Evolutionary conservation across 306 rosid genomes (phyloP).

Genomic region (Dalbergia cultrata): DNA sequence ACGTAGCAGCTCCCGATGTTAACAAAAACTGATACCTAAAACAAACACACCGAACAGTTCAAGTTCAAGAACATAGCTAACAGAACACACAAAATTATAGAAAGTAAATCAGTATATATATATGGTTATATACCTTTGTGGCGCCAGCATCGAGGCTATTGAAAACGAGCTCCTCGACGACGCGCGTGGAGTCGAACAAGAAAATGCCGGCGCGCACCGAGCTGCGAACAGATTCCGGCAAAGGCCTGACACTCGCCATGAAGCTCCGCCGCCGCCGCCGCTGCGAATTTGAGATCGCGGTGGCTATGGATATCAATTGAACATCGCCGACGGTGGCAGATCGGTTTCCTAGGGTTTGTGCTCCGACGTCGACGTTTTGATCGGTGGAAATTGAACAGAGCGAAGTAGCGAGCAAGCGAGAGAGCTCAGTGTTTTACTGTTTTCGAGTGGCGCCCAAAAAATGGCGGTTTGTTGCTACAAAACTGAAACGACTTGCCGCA

Average conservation of each 20-base stretch:
- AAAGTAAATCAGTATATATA: background rate
- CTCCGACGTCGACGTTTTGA: conserved; percentile 42
- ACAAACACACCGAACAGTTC: conserved; percentile 32
- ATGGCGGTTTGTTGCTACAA: conserved; percentile 44
- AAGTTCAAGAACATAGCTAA: conserved; percentile 8
- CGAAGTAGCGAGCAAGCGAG: background rate
- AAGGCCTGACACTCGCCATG: conserved; percentile 66
- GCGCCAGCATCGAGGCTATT: conserved; percentile 84
- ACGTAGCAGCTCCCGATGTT: conserved; percentile 65
- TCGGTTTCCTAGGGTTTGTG: conserved; percentile 39
- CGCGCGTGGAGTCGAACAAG: conserved; percentile 69
- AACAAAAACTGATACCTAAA: conserved; percentile 76
- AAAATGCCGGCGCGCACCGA: conserved; percentile 76
- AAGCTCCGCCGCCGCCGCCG: conserved; percentile 24
- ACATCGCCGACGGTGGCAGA: background rate
- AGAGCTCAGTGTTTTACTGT: background rate
- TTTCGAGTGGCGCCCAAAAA: background rate
- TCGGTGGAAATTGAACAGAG: background rate
- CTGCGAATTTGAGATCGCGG: conserved; percentile 7
- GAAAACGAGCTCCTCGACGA: conserved; percentile 88
- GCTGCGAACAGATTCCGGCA: conserved; percentile 69
- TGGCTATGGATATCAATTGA: background rate
- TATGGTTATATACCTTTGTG: conserved; percentile 60
- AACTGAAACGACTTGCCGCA: background rate
- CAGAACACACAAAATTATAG: background rate